phyloP scores from a whole-genome alignment of 1,284 basidiomycete genomes.

The Pascua guehoae region DNA sequence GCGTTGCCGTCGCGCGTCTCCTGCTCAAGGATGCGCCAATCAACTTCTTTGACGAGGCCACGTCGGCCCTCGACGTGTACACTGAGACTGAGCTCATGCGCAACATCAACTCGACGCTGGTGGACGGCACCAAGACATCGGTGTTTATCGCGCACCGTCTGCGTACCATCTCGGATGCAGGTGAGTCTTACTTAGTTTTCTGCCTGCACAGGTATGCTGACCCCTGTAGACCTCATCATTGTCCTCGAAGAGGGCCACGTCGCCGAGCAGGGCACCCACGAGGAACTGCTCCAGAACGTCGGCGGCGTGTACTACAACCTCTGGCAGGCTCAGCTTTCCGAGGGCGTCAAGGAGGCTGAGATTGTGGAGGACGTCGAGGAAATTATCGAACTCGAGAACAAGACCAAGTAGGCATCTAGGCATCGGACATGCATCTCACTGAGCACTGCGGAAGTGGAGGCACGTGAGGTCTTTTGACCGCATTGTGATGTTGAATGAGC shows the following conservation, averaged over 20 bases:
- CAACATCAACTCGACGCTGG: slow-evolving; percentile 78
- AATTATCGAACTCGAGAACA: slow-evolving; percentile 7
- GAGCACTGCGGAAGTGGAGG: neutral
- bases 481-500: too few relatives aligned
- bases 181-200: slow-evolving; percentile 51
- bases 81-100: slow-evolving; percentile 94
- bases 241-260: slow-evolving; percentile 81
- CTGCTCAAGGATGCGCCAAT: slow-evolving; percentile 91
- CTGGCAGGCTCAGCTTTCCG: slow-evolving; percentile 72
- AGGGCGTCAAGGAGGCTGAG: slow-evolving; percentile 27
- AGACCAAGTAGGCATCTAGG: neutral
- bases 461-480: too few relatives aligned
- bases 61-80: slow-evolving; percentile 88
- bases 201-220: too few relatives aligned
- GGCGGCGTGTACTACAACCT: slow-evolving; percentile 74
- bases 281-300: slow-evolving; percentile 65
- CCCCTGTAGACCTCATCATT: slow-evolving; percentile 67
- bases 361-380: slow-evolving; percentile 13
- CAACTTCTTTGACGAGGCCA: slow-evolving; percentile 98
- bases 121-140: slow-evolving; percentile 76
- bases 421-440: too few relatives aligned
- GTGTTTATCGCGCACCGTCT: slow-evolving; percentile 93
- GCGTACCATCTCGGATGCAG: slow-evolving; percentile 83
- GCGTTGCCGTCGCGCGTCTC: slow-evolving; percentile 87
- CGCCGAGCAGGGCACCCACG: slow-evolving; percentile 87